These are phyloP conservation scores for Botrytis tulipae DNA, from an alignment of 2,329 filamentous ascomycete species.

Conservation along the genomic window DNA sequence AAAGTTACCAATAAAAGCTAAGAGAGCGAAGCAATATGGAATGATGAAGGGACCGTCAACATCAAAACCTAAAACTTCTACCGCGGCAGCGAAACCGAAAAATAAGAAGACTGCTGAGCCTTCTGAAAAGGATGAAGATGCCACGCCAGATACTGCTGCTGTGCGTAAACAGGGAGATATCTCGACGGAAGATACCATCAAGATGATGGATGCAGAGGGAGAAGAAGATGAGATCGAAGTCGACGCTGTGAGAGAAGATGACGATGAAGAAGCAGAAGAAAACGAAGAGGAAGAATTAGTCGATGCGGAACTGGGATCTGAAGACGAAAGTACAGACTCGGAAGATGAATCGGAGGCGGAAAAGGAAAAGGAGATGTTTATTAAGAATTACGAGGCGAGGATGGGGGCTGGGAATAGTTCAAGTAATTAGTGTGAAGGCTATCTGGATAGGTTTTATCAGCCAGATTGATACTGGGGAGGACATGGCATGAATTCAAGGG, in stretches of 20 bases:
- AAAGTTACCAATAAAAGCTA: conserved; percentile 1
- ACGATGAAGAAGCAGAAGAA: conserved; percentile 8
- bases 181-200: conserved; percentile 3
- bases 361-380: conserved; percentile 21
- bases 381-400: conserved; percentile 15
- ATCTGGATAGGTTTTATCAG: background rate
- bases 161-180: background rate
- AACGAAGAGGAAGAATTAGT: background rate
- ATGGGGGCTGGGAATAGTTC: background rate
- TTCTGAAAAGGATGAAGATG: background rate
- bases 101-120: background rate
- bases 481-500: background rate
- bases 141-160: background rate
- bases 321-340: conserved; percentile 16
- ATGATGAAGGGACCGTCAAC: conserved; percentile 19
- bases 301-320: conserved; percentile 14
- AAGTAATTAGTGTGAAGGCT: background rate
- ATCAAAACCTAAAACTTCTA: conserved; percentile 3
- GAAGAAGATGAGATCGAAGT: conserved; percentile 6
- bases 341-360: conserved; percentile 21
- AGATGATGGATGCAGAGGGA: background rate
- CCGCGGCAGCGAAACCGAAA: background rate
- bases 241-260: background rate
- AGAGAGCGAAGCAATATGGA: conserved; percentile 10
- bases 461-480: background rate